Evolutionary conservation across 441 rosid species (phyloP).

Genomic region (Pelargonium australe): DNA sequence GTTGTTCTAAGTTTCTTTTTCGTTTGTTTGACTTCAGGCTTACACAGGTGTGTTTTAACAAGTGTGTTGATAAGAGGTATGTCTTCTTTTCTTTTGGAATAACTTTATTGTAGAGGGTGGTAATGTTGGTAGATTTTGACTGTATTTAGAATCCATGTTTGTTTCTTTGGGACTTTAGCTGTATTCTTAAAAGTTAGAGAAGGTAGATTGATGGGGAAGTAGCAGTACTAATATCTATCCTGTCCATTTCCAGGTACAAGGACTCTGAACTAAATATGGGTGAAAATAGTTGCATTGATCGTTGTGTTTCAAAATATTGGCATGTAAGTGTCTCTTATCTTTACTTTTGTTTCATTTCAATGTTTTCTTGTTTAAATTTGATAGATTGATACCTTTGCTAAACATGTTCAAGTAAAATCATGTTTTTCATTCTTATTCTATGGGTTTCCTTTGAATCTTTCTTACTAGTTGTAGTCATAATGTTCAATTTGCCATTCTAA

Average conservation of each 20-base stretch:
- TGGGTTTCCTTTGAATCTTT: no score
- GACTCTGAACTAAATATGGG: conserved; percentile 95
- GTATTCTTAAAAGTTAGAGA: not conserved
- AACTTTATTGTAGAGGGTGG: not conserved
- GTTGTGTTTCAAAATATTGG: conserved; percentile 95
- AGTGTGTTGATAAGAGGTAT: conserved; percentile 90
- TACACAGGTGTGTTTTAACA: conserved; percentile 74
- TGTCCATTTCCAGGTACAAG: conserved; percentile 54
- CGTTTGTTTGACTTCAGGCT: conserved; percentile 48
- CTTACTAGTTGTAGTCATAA: not conserved
- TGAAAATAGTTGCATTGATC: conserved; percentile 96
- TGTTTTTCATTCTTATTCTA: no score
- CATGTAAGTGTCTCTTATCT: conserved; percentile 41
- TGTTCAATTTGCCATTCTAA: not conserved
- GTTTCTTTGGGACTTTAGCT: not conserved
- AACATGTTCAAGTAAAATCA: not conserved
- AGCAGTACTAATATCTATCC: not conserved
- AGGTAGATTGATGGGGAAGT: conserved; percentile 1
- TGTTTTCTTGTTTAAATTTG: conserved; percentile 4
- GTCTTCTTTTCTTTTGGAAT: conserved; percentile 2
- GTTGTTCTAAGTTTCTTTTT: not conserved
- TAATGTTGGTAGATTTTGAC: not conserved
- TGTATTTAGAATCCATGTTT: not conserved
- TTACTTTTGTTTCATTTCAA: not conserved
- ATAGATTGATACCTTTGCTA: not conserved